Evolutionary conservation across 352 stramenopile genomes (phyloP), one percentile per base, ranked within the genome.

Genomic region (Phytophthora macrochlamydospora): DNA sequence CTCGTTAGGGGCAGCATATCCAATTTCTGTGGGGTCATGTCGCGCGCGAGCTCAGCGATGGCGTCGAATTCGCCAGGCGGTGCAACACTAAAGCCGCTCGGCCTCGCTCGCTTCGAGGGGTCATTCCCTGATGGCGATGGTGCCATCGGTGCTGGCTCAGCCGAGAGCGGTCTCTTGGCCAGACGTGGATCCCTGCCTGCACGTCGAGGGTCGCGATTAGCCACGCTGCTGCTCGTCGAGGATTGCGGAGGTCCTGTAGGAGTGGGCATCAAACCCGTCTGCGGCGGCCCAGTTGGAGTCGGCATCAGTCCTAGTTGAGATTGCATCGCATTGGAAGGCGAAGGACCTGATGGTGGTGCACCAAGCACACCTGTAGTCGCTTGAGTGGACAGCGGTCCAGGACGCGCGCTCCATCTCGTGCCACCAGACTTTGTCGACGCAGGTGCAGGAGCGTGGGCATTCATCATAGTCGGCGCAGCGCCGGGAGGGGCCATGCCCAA

Each of bases 11-110:
- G 81, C 30, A 94, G 72, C 76, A 93, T 79, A 56, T 92, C 79
- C 40, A 94, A 67, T 68, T 94, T 92, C 56, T 93, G 75, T 28
- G 84, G 83, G 13, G 85, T 94, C 83, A 93, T 94, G 62, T 91
- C 83, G 3, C 81, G 78, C 45, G 87, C 85, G 13, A 93, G 79
- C 52, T 91, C 84, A 0, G 84, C 79, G 46, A 93, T 89, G 40
- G 70, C 79, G 33, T 88, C 78, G 46, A 84, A 82, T 48, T 89
- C 73, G 4, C 76, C 80, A 63, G 67, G 28, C 2, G 55, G 54
- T 9, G 56, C 38, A 42, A 12, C 46, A 35, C 51, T 40, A 43
- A 54, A 59, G 24, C 56, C 65, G 38, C 32, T 75, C 32, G 64
- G 18, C 43, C 69, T 77, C 5, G 33, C 51, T 37, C 74, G 70